A percentile compares a stretch with the other conserved stretches of the same genome.
phyloP scores from a whole-genome alignment of 768 basidiomycete species.

The Neoboletus subvelutipes region DNA sequence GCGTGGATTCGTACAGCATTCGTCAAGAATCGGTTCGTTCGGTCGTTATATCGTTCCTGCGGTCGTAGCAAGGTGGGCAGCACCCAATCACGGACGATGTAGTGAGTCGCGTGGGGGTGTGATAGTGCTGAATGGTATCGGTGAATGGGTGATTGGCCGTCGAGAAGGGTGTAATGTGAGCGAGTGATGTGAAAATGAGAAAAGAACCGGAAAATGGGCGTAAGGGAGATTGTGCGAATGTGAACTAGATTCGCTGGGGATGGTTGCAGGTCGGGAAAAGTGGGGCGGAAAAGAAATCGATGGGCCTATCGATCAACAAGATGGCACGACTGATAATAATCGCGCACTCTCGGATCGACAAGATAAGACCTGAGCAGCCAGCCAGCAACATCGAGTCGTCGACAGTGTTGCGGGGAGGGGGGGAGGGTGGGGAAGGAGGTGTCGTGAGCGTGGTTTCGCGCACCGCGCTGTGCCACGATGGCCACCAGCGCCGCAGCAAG shows the following conservation, averaged over 20 bases:
- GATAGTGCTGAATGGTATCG: conserved; percentile 21
- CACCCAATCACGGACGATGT: conserved; percentile 13
- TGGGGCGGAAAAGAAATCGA: conserved; percentile 32
- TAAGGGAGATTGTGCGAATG: conserved; percentile 28
- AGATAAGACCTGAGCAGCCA: conserved; percentile 29
- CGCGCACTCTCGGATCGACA: conserved; percentile 36
- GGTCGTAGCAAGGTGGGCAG: conserved; percentile 32
- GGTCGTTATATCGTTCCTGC: conserved; percentile 34
- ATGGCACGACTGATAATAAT: conserved; percentile 32
- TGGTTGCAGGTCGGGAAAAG: conserved; percentile 14
- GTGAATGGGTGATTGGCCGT: conserved; percentile 27
- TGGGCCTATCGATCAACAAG: conserved; percentile 48
- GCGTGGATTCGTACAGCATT: conserved; percentile 32
- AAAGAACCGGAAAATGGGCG: conserved; percentile 16
- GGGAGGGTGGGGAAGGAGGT: conserved; percentile 6
- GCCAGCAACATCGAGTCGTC: conserved; percentile 41
- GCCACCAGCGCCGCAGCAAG: conserved; percentile 29
- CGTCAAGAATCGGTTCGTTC: conserved; percentile 38
- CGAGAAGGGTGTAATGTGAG: conserved; percentile 22
- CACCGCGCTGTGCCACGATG: conserved; percentile 31
- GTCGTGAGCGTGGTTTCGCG: conserved; percentile 26
- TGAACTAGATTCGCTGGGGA: conserved; percentile 30
- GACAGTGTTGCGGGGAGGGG: conserved; percentile 27
- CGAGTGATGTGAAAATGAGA: conserved; percentile 23
- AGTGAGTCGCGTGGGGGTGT: conserved; percentile 20